Conservation (phyloP, 768 basidiomycete species). For the Lactarius psammicola region DNA sequence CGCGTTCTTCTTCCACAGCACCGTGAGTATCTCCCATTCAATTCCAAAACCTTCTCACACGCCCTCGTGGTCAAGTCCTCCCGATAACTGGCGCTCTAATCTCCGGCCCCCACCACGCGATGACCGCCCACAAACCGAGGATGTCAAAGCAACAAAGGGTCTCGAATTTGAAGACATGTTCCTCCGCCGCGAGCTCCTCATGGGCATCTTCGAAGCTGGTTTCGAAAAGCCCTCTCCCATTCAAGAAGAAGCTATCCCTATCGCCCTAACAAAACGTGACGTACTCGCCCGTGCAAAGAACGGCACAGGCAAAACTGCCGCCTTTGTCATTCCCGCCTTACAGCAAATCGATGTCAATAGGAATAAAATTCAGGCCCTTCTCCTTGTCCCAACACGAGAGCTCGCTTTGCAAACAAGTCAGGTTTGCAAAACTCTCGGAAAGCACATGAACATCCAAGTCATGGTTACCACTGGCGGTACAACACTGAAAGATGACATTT, state of each 20-base stretch:
- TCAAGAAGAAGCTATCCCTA: conserved; percentile 98
- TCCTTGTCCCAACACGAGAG: conserved; percentile 98
- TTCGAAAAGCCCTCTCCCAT: conserved; percentile 97
- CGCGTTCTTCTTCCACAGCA: conserved; percentile 27
- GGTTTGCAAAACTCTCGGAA: conserved; percentile 95
- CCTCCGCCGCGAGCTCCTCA: conserved; percentile 90
- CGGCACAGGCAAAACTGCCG: conserved; percentile 97
- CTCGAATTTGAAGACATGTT: conserved; percentile 95
- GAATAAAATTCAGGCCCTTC: conserved; percentile 90
- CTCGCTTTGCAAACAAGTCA: conserved; percentile 98
- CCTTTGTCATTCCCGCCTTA: conserved; percentile 96
- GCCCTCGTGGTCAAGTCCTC: conserved; percentile 9
- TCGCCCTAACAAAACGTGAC: conserved; percentile 91
- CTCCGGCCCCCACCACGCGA: conserved; percentile 90
- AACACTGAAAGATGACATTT: conserved; percentile 95
- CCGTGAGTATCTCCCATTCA: conserved; percentile 23
- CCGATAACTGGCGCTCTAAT: conserved; percentile 63
- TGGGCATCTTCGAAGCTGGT: conserved; percentile 99
- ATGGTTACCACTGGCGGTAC: conserved; percentile 99
- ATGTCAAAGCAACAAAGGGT: conserved; percentile 92
- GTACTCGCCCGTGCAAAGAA: conserved; percentile 95
- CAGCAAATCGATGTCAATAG: conserved; percentile 84
- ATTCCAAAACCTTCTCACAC: not conserved
- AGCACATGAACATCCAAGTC: conserved; percentile 93
- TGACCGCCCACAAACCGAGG: conserved; percentile 91